phyloP scores from a whole-genome alignment of 2,329 filamentous ascomycete genomes.

The Fusarium algeriense region DNA sequence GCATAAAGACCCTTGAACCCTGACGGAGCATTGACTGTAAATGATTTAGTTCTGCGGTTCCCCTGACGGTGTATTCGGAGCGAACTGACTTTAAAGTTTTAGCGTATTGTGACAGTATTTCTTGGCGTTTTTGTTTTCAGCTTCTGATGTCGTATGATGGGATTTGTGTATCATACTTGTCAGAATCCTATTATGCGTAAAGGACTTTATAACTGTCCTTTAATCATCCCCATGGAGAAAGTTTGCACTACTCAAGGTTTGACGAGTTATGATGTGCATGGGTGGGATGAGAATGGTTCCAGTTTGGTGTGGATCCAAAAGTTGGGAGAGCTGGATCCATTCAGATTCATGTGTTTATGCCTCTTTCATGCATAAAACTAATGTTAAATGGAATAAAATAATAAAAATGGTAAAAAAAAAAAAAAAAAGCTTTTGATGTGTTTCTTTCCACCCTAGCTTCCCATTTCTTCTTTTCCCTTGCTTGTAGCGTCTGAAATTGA shows the following conservation, averaged over 20 bases:
- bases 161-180: background rate
- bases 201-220: background rate
- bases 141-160: background rate
- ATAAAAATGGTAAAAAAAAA: too few species aligned
- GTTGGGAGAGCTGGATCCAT: background rate
- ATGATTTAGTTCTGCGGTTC: background rate
- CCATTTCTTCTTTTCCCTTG: fast-evolving
- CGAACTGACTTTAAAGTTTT: background rate
- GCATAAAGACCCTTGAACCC: background rate
- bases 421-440: background rate
- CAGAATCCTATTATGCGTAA: background rate
- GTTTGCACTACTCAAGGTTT: background rate
- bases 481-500: too few species aligned
- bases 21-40: background rate
- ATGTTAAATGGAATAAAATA: too few species aligned
- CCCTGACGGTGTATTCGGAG: background rate
- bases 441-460: background rate
- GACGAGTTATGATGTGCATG: background rate
- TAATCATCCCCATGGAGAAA: background rate
- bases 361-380: background rate
- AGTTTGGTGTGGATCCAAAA: background rate
- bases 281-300: background rate
- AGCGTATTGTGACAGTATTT: background rate
- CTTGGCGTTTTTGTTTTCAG: background rate
- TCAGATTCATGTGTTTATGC: too few species aligned